These are phyloP conservation scores for Plectosphaerella plurivora DNA, from an alignment of 2,329 filamentous ascomycete genomes.

Conservation along the genomic window DNA sequence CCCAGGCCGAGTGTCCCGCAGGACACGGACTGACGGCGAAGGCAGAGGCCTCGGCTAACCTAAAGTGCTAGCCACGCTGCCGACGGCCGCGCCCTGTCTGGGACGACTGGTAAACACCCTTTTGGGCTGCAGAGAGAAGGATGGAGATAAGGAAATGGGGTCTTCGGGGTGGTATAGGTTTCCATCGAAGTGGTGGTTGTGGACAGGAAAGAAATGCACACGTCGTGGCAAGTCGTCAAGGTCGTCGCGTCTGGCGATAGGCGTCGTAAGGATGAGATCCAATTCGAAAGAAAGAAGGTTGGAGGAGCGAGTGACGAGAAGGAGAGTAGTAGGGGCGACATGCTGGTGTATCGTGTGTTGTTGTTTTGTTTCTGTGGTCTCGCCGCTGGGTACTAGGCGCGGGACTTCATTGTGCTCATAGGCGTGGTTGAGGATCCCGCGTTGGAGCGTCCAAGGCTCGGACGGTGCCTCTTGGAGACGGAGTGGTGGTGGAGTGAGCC, in stretches of 20 bases:
- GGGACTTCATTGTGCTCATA: slow-evolving; percentile 29
- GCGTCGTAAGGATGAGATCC: slow-evolving; percentile 10
- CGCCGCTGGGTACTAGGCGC: slow-evolving; percentile 16
- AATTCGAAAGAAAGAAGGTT: background rate
- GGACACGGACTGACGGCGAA: no score
- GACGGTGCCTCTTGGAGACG: slow-evolving; percentile 37
- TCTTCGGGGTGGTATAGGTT: slow-evolving; percentile 1
- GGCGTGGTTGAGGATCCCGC: slow-evolving; percentile 30
- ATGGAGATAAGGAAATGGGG: slow-evolving; percentile 8
- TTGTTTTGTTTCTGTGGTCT: background rate
- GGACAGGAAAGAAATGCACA: background rate
- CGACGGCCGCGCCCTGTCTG: slow-evolving; percentile 3
- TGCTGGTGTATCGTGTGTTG: background rate
- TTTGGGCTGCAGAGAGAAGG: slow-evolving; percentile 3
- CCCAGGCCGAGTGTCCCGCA: background rate
- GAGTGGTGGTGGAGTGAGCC: slow-evolving; percentile 46
- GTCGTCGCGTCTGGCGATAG: slow-evolving; percentile 13
- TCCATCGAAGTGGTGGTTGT: background rate
- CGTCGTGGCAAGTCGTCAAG: slow-evolving; percentile 13
- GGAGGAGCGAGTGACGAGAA: slow-evolving; percentile 4
- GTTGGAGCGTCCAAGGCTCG: slow-evolving; percentile 28
- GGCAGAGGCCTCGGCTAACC: background rate
- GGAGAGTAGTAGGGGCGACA: background rate
- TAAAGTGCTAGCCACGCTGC: background rate
- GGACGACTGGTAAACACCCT: slow-evolving; percentile 9